Evolutionary conservation across 192 early-diverging fungal genomes (phyloP).

Genomic region (Backusella liffmaniae): DNA sequence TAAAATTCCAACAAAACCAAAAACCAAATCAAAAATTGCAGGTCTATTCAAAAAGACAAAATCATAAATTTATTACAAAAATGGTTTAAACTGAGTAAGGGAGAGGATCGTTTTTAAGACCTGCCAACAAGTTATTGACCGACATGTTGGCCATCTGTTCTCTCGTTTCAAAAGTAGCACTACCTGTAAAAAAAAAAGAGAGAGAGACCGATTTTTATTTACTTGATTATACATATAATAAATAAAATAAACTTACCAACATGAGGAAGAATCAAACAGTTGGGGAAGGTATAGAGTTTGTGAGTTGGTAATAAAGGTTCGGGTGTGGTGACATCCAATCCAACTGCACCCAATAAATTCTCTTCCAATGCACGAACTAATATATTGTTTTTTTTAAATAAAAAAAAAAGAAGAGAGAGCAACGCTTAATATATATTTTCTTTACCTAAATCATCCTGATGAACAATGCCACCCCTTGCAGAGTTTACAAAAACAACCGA

Average conservation of each 20-base stretch:
- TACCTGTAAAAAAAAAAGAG: constrained; percentile 36
- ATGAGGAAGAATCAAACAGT: constrained; percentile 77
- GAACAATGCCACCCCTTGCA: constrained; percentile 75
- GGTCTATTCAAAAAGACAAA: background rate
- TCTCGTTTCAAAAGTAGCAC: constrained; percentile 80
- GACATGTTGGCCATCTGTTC: constrained; percentile 63
- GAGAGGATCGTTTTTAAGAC: constrained; percentile 2
- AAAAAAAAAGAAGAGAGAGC: background rate
- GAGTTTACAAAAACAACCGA: constrained; percentile 75
- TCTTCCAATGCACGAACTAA: constrained; percentile 56
- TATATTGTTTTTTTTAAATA: background rate
- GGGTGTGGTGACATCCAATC: constrained; percentile 84
- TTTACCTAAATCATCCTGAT: constrained; percentile 60
- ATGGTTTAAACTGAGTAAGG: constrained; percentile 9
- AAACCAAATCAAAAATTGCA: background rate
- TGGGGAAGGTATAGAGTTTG: constrained; percentile 56
- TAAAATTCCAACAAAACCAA: background rate
- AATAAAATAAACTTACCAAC: constrained; percentile 45
- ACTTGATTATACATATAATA: background rate
- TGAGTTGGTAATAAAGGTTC: constrained; percentile 73
- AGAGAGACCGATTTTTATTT: background rate
- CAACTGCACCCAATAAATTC: constrained; percentile 61
- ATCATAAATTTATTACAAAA: background rate
- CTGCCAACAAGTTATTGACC: constrained; percentile 21
- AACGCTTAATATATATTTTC: too few relatives aligned